Percentiles rank a stretch among this genome's conserved stretches.
Conservation (phyloP, 139 green algal species). For the Chlorella ohadii region DNA sequence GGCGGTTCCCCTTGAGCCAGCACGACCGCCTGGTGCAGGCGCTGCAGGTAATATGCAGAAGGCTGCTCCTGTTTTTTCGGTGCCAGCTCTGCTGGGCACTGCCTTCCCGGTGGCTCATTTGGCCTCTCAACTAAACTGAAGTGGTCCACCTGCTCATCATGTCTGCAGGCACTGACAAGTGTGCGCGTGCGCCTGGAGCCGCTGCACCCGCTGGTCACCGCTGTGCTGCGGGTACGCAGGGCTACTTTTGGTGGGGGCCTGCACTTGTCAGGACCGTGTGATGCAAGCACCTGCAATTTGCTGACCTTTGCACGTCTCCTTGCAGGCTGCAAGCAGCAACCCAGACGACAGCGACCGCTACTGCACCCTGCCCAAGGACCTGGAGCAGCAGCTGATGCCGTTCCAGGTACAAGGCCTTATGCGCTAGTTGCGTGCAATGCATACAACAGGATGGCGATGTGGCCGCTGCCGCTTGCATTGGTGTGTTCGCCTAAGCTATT, state of each 20-base stretch:
- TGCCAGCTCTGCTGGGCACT: no score
- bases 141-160: not conserved
- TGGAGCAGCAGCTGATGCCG: constrained; percentile 58
- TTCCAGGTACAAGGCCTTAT: constrained; percentile 37
- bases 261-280: not conserved
- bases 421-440: no score
- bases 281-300: no score
- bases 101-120: no score
- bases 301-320: no score
- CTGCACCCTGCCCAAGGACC: constrained; percentile 42
- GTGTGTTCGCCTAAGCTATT: no score
- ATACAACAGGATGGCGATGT: no score
- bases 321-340: not conserved
- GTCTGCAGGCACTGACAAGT: not conserved
- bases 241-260: not conserved
- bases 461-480: no score
- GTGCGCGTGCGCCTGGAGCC: not conserved
- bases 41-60: not conserved
- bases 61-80: not conserved
- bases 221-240: not conserved
- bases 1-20: constrained; percentile 13
- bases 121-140: no score
- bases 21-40: not conserved
- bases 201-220: not conserved
- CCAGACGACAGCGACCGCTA: constrained; percentile 59